Conservation (phyloP, 495 filamentous ascomycete species). For the Hypoxylon rickii region DNA sequence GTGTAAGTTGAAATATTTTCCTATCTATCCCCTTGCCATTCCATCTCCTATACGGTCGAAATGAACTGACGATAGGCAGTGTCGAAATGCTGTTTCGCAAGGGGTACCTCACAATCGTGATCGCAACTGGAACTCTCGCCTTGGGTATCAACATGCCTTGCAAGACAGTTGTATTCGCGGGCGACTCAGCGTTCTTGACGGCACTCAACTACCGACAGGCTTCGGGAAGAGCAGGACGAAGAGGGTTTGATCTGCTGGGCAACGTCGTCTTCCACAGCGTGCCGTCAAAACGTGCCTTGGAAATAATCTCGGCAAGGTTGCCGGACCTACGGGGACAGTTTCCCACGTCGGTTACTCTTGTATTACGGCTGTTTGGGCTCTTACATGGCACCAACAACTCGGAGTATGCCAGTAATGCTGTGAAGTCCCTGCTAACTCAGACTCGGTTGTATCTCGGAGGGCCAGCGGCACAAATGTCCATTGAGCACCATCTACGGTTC, state of each 20-base stretch:
- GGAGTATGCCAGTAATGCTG: slow-evolving; percentile 60
- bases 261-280: slow-evolving; percentile 78
- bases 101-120: slow-evolving; percentile 71
- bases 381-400: slow-evolving; percentile 67
- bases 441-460: slow-evolving; percentile 71
- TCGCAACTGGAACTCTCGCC: slow-evolving; percentile 76
- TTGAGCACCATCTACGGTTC: slow-evolving; percentile 76
- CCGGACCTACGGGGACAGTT: slow-evolving; percentile 79
- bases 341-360: slow-evolving; percentile 72
- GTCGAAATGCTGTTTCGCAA: slow-evolving; percentile 76
- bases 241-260: slow-evolving; percentile 78
- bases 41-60: not conserved
- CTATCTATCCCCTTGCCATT: not conserved
- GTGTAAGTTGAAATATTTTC: slow-evolving; percentile 37
- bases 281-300: slow-evolving; percentile 55
- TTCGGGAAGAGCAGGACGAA: slow-evolving; percentile 75
- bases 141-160: slow-evolving; percentile 88
- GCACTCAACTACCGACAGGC: slow-evolving; percentile 77
- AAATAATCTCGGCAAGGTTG: slow-evolving; percentile 70
- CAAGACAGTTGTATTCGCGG: slow-evolving; percentile 77
- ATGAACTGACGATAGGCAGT: slow-evolving; percentile 35
- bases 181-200: slow-evolving; percentile 72
- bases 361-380: slow-evolving; percentile 69
- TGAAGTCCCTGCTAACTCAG: slow-evolving; percentile 70
- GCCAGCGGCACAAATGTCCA: slow-evolving; percentile 60